These are phyloP conservation scores for Plasmodium knowlesi DNA, from an alignment of 169 alveolate genomes.

Conservation along the genomic window DNA sequence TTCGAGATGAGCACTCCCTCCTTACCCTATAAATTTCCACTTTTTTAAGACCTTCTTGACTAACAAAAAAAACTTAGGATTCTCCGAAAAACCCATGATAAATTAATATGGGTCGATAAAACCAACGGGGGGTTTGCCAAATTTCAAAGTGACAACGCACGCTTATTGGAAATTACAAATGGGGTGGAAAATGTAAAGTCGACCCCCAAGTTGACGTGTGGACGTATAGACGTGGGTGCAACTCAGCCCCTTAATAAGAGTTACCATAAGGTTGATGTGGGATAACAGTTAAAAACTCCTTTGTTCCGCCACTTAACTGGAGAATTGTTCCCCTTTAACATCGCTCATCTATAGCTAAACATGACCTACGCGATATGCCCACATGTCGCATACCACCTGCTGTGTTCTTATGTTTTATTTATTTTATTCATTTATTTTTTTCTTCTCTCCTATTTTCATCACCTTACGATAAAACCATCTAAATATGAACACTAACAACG, in stretches of 20 bases:
- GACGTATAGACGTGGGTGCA: background rate
- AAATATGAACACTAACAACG: background rate
- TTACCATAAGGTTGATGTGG: background rate
- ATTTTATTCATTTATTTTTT: background rate
- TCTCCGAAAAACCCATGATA: constrained; percentile 72
- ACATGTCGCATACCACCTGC: background rate
- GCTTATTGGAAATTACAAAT: background rate
- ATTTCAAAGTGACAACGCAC: background rate
- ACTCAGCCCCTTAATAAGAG: background rate
- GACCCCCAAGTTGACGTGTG: background rate
- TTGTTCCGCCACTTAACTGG: background rate
- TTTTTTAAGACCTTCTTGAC: constrained; percentile 17
- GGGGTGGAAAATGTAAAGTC: background rate
- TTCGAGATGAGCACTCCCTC: too few species aligned
- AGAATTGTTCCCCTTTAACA: background rate
- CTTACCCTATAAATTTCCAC: constrained; percentile 65
- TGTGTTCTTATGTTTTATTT: background rate
- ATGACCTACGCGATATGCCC: background rate
- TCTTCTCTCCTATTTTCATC: background rate
- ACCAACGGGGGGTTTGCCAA: background rate
- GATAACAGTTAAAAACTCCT: background rate
- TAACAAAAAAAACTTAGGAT: constrained; percentile 39
- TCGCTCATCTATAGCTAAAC: background rate
- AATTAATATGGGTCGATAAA: background rate
- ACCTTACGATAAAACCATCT: background rate